Evolutionary conservation across 1,284 basidiomycete species (phyloP).

Genomic region (Trichosporon sp.): DNA sequence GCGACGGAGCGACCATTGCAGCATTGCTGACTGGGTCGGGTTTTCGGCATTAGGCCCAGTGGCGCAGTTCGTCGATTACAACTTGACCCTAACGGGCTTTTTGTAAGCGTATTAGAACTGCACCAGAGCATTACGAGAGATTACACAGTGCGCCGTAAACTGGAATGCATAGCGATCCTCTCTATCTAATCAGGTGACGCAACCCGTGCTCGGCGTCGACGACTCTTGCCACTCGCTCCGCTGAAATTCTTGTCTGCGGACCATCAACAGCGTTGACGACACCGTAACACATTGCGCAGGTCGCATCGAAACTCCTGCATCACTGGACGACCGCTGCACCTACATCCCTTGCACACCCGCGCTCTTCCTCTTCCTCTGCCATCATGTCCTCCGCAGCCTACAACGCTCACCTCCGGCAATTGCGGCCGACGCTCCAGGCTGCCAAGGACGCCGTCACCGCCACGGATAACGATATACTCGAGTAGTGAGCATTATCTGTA

Average conservation of each 20-base stretch:
- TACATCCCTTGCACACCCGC: neutral
- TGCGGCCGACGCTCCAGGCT: slow-evolving; percentile 32
- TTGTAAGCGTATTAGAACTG: no score
- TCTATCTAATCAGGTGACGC: slow-evolving; percentile 7
- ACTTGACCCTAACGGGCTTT: no score
- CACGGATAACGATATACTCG: slow-evolving; percentile 36
- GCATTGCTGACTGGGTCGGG: neutral
- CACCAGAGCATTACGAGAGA: no score
- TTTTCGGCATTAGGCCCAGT: slow-evolving; percentile 2
- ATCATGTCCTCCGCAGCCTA: slow-evolving; percentile 27
- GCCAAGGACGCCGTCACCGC: slow-evolving; percentile 30
- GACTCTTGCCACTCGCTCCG: neutral
- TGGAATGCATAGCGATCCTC: no score
- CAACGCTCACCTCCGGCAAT: slow-evolving; percentile 28
- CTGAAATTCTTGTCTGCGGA: neutral
- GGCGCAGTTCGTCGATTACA: neutral
- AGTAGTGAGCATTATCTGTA: slow-evolving; percentile 35
- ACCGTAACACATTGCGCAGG: neutral
- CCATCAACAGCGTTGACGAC: neutral
- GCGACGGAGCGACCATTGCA: slow-evolving; percentile 5
- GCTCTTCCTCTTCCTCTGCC: neutral
- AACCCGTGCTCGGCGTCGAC: neutral
- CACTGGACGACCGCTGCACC: neutral
- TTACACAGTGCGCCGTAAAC: neutral
- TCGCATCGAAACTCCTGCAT: neutral